Conservation (phyloP, 176 grass and related monocot species). For the Cenchrus purpureus region DNA sequence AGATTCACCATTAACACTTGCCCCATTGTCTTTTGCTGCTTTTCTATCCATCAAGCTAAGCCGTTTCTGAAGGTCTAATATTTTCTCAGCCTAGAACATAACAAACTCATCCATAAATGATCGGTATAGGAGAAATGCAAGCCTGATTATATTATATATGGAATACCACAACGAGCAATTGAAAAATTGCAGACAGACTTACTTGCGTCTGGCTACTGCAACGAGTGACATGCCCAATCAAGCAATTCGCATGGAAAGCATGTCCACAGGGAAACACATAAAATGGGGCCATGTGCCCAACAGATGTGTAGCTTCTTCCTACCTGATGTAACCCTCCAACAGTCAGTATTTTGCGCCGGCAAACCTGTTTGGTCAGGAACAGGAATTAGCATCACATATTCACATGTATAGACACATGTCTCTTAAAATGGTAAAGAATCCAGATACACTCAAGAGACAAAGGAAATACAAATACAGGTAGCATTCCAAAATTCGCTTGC, state of each 20-base stretch:
- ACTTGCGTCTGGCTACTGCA: conserved; percentile 73
- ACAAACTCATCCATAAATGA: conserved; percentile 16
- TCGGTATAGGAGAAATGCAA: conserved; percentile 6
- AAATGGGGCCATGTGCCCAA: conserved; percentile 83
- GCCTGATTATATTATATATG: neutral
- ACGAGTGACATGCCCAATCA: conserved; percentile 84
- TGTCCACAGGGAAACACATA: conserved; percentile 98
- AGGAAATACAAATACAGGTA: neutral
- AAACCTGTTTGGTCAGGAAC: conserved; percentile 54
- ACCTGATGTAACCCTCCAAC: conserved; percentile 72
- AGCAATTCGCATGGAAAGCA: conserved; percentile 86
- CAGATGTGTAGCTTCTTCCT: conserved; percentile 73
- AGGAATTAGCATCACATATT: conserved; percentile 12
- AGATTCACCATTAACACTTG: conserved; percentile 54
- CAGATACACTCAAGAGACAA: neutral
- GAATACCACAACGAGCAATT: neutral
- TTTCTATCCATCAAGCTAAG: conserved; percentile 78
- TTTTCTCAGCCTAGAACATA: conserved; percentile 72
- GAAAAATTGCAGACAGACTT: conserved; percentile 40
- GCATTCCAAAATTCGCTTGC: neutral
- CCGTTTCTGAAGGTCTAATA: conserved; percentile 88
- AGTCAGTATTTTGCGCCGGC: conserved; percentile 89
- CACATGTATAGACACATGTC: neutral
- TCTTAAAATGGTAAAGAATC: conserved; percentile 11
- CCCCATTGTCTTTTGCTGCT: conserved; percentile 55